Conservation (phyloP, 179 eudicot genomes). For the Nepenthes alata region DNA sequence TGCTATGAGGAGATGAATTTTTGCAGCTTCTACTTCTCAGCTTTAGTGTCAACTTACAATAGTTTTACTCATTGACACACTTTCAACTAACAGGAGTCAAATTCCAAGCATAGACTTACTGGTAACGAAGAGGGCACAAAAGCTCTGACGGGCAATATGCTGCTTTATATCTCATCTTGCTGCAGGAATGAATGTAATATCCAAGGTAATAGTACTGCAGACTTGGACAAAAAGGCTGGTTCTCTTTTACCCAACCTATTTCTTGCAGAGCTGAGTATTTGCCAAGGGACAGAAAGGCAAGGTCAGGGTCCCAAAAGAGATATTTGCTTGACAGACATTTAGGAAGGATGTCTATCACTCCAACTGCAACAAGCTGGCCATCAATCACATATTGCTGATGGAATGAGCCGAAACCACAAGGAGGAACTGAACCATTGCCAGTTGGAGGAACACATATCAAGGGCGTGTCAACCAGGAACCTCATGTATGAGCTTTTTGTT, state of each 20-base stretch:
- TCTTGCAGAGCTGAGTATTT: constrained; percentile 82
- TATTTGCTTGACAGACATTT: constrained; percentile 92
- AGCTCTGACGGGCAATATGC: constrained; percentile 91
- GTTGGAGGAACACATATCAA: constrained; percentile 53
- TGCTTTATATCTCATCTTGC: constrained; percentile 95
- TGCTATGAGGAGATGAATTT: too few relatives aligned
- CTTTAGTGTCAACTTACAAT: too few relatives aligned
- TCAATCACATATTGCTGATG: constrained; percentile 89
- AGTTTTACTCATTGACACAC: too few relatives aligned
- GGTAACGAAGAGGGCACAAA: constrained; percentile 83
- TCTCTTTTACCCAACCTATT: constrained; percentile 72
- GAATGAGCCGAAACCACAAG: constrained; percentile 94
- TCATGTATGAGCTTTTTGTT: constrained; percentile 57
- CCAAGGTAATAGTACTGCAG: constrained; percentile 93
- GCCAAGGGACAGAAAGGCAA: constrained; percentile 79
- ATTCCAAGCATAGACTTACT: constrained; percentile 44
- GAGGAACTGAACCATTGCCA: constrained; percentile 56
- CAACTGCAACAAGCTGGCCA: constrained; percentile 86
- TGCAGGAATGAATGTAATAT: constrained; percentile 91
- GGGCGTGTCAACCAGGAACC: constrained; percentile 82
- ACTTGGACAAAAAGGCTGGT: constrained; percentile 55
- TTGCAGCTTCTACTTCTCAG: too few relatives aligned
- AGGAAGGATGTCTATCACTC: constrained; percentile 93
- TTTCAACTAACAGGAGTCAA: background rate
- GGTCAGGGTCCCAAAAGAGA: constrained; percentile 93